phyloP scores from a whole-genome alignment of 164 flowering plant species.

The Vitis vinifera region DNA sequence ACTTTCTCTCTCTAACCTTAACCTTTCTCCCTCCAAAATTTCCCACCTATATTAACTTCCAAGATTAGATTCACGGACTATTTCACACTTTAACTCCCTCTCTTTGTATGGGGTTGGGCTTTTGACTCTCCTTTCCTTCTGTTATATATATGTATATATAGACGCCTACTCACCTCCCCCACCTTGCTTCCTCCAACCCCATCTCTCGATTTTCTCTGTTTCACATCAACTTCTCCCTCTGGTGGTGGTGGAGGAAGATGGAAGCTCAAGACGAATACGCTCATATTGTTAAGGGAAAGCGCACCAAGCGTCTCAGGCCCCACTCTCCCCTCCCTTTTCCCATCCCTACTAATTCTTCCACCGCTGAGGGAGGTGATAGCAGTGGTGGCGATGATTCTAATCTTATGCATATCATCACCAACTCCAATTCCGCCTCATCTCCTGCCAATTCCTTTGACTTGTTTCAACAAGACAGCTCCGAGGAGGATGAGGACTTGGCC shows the following conservation, averaged over 20 bases:
- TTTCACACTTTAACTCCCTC: neutral
- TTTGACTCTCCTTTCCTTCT: conserved; percentile 4
- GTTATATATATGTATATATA: neutral
- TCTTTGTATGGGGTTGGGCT: neutral
- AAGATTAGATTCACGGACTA: conserved; percentile 3
- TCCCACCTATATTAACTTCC: neutral
- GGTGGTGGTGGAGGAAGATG: conserved; percentile 13
- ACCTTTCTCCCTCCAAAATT: neutral
- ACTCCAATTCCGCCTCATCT: conserved; percentile 8
- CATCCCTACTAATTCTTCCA: conserved; percentile 7
- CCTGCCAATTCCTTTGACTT: conserved; percentile 7
- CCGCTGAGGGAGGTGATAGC: conserved; percentile 2
- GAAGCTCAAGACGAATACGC: conserved; percentile 30
- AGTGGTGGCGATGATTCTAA: too few species aligned
- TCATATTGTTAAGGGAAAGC: conserved; percentile 37
- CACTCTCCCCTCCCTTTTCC: conserved; percentile 38
- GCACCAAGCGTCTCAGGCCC: conserved; percentile 42
- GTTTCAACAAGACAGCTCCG: conserved; percentile 5
- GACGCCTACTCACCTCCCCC: conserved; percentile 1
- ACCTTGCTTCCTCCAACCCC: conserved; percentile 5
- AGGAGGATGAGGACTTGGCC: conserved; percentile 79
- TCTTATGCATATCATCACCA: neutral
- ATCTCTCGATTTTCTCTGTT: conserved; percentile 15
- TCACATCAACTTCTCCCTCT: conserved; percentile 9
- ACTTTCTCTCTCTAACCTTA: neutral